Percentiles rank a stretch among this genome's conserved stretches.
Evolutionary conservation across 2,329 filamentous ascomycete species (phyloP).

Genomic region (Canariomyces notabilis): DNA sequence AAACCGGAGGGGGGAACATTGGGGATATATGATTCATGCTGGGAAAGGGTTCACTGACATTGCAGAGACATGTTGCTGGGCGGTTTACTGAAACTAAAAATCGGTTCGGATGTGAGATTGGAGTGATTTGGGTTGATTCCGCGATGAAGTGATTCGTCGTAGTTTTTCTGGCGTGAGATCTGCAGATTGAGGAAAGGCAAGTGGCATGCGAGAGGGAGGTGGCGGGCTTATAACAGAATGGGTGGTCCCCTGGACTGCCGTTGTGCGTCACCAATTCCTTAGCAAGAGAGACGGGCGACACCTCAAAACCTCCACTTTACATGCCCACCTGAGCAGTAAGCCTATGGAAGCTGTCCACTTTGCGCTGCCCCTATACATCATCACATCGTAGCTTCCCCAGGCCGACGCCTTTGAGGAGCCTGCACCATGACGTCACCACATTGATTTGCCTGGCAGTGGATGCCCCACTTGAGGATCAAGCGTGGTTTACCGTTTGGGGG

Average conservation of each 20-base stretch:
- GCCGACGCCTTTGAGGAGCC: conserved; percentile 30
- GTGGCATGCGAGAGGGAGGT: not conserved
- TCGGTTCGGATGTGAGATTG: conserved; percentile 6
- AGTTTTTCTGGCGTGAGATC: conserved; percentile 2
- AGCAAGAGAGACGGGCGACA: conserved; percentile 3
- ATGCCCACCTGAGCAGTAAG: conserved; percentile 2
- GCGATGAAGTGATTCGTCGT: not conserved
- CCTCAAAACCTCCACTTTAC: conserved; percentile 2
- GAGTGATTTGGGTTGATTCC: not conserved
- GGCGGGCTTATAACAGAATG: conserved; percentile 19
- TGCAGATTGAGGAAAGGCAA: conserved; percentile 12
- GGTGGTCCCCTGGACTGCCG: conserved; percentile 7
- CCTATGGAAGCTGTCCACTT: not conserved
- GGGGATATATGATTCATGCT: conserved; percentile 1
- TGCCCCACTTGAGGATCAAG: conserved; percentile 10
- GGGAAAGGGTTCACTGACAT: conserved; percentile 39
- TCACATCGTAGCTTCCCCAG: conserved; percentile 23
- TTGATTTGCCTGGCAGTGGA: conserved; percentile 7
- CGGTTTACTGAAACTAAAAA: too few species aligned
- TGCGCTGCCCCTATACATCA: conserved; percentile 20
- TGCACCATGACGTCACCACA: conserved; percentile 40
- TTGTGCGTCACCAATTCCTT: conserved; percentile 24
- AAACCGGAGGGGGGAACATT: not conserved
- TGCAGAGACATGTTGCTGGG: conserved; percentile 59
- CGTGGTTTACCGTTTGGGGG: not conserved